Evolutionary conservation across 1,284 basidiomycete genomes (phyloP).

Genomic region (Butyriboletus appendiculatus): DNA sequence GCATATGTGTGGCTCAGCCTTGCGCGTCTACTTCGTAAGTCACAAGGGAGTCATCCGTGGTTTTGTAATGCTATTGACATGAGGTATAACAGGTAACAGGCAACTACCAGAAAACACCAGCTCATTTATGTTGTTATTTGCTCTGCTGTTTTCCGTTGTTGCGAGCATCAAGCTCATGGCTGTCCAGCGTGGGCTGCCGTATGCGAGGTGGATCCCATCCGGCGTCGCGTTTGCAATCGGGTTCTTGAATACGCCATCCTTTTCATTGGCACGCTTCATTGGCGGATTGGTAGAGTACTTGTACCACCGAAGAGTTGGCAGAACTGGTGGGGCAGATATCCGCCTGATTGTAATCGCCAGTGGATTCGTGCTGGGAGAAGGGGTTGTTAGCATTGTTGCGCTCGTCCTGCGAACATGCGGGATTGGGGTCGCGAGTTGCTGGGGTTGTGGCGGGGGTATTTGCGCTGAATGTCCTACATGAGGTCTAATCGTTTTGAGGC

Average conservation of each 20-base stretch:
- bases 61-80: slow-evolving; percentile 2
- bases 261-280: slow-evolving; percentile 88
- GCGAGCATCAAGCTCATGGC: slow-evolving; percentile 71
- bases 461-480: slow-evolving; percentile 63
- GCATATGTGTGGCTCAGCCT: slow-evolving; percentile 93
- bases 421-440: slow-evolving; percentile 78
- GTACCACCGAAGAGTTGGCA: slow-evolving; percentile 54
- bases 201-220: slow-evolving; percentile 80
- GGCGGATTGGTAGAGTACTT: slow-evolving; percentile 83
- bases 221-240: slow-evolving; percentile 89
- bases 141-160: slow-evolving; percentile 65
- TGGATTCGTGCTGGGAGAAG: slow-evolving; percentile 95
- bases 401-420: slow-evolving; percentile 77
- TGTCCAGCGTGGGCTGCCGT: slow-evolving; percentile 44
- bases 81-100: slow-evolving; percentile 62
- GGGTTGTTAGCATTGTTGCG: slow-evolving; percentile 83
- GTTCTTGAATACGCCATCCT: slow-evolving; percentile 94
- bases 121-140: slow-evolving; percentile 83
- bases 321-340: slow-evolving; percentile 58
- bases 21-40: slow-evolving; percentile 83
- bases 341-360: slow-evolving; percentile 87
- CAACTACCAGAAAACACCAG: slow-evolving; percentile 77
- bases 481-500: neutral
- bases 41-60: neutral
- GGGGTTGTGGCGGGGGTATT: slow-evolving; percentile 77